A percentile compares a stretch with the other conserved stretches of the same genome.
Evolutionary conservation across 108 stramenopile species (phyloP).

Genomic region (Schizochytrium sp.): DNA sequence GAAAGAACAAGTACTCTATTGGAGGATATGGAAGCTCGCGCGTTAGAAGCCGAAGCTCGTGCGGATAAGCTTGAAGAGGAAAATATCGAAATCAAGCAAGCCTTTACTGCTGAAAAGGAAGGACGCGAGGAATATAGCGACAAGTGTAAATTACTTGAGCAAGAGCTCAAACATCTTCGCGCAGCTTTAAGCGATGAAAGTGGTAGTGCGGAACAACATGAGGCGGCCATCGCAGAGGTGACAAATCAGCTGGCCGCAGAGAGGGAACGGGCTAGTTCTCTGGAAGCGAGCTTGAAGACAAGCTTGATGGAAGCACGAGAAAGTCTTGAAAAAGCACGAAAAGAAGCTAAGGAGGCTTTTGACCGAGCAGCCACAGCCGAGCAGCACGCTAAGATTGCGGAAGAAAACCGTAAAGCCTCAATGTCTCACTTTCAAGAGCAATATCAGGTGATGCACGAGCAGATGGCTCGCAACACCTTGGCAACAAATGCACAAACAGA

Average conservation of each 20-base stretch:
- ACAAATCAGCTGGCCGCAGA: neutral
- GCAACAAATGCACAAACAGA: conserved; percentile 28
- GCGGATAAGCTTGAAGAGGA: neutral
- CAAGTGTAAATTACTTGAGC: neutral
- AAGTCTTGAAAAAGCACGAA: neutral
- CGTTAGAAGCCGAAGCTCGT: neutral
- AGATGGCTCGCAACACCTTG: conserved; percentile 17
- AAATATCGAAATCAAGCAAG: neutral
- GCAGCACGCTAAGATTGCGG: neutral
- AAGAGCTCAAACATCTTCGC: neutral
- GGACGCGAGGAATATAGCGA: conserved; percentile 28
- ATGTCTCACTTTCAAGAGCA: neutral
- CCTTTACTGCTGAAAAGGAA: neutral
- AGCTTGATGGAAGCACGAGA: neutral
- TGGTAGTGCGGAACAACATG: neutral
- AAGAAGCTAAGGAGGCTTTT: neutral
- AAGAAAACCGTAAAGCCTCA: neutral
- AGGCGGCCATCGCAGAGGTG: neutral
- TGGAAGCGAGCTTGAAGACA: neutral
- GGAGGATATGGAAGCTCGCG: neutral
- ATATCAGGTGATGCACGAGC: conserved; percentile 9
- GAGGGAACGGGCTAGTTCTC: neutral
- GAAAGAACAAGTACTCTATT: neutral
- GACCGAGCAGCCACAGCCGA: neutral
- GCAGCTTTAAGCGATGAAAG: neutral